Conservation (phyloP, 495 filamentous ascomycete species). For the Usnea hakonensis region DNA sequence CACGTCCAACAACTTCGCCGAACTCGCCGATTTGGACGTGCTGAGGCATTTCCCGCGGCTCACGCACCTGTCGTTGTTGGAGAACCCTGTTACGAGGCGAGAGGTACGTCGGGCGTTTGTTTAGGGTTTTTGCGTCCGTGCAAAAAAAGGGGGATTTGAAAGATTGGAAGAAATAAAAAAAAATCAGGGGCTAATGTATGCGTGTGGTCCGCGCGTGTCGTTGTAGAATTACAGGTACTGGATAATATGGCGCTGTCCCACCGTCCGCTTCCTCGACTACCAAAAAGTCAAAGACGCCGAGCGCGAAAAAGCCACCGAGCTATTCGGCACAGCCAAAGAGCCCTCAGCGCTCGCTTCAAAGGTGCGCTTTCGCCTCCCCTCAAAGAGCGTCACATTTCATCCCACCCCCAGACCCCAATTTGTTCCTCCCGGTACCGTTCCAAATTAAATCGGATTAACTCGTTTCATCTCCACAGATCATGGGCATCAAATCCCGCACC, state of each 20-base stretch:
- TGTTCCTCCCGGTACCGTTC: neutral
- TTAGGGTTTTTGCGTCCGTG: no score
- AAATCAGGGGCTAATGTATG: no score
- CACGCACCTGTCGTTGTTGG: constrained; percentile 71
- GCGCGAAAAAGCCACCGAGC: constrained; percentile 60
- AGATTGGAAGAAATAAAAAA: no score
- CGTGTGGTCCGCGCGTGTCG: neutral
- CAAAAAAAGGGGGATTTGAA: no score
- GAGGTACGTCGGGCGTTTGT: no score
- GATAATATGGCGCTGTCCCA: constrained; percentile 78
- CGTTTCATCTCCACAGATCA: constrained; percentile 46
- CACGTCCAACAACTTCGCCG: constrained; percentile 64
- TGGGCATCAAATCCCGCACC: constrained; percentile 76
- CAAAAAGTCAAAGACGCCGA: constrained; percentile 83
- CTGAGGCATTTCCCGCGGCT: constrained; percentile 59
- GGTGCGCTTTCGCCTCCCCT: constrained; percentile 26
- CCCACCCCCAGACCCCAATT: neutral
- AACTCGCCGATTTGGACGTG: constrained; percentile 84
- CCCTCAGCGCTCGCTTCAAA: constrained; percentile 77
- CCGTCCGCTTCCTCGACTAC: constrained; percentile 88
- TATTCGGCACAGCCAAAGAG: constrained; percentile 71
- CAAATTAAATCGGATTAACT: neutral
- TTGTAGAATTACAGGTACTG: constrained; percentile 85
- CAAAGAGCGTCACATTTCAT: neutral
- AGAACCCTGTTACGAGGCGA: constrained; percentile 85